Conservation (phyloP, 148 eudicot species). For the Arbutus unedo region DNA sequence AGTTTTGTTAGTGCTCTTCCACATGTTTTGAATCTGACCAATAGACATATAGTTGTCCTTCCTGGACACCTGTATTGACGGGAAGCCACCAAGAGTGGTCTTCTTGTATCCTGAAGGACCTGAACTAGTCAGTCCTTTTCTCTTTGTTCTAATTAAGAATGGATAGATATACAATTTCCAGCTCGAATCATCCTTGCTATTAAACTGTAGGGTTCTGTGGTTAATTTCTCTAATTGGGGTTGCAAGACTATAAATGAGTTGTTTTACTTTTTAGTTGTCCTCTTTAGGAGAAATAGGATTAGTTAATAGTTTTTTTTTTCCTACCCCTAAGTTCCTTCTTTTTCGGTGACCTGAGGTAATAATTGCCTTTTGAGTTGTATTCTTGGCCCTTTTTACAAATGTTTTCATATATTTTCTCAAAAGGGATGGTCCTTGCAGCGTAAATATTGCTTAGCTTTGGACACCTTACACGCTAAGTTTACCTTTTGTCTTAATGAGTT, state of each 20-base stretch:
- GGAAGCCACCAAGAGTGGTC: neutral
- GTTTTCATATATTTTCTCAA: neutral
- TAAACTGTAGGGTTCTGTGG: neutral
- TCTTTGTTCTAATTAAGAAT: neutral
- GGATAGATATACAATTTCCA: neutral
- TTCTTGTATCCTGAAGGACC: neutral
- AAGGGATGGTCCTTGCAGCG: neutral
- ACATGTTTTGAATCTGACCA: neutral
- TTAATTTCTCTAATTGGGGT: neutral
- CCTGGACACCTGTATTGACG: neutral
- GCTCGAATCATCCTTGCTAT: neutral
- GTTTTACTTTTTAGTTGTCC: neutral
- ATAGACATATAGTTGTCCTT: neutral
- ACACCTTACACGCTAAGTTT: neutral
- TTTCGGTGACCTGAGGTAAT: neutral
- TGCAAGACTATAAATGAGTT: neutral
- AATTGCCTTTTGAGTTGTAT: neutral
- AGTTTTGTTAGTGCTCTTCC: neutral
- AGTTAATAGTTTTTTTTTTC: neutral
- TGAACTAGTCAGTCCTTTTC: neutral
- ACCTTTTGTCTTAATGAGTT: neutral
- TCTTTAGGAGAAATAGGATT: neutral
- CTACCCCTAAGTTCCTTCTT: neutral
- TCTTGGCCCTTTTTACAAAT: conserved; percentile 1
- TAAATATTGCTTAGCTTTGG: neutral